Evolutionary conservation across 2,329 filamentous ascomycete genomes (phyloP), one percentile per base, ranked within the genome.

Genomic region (Colletotrichum tanaceti): DNA sequence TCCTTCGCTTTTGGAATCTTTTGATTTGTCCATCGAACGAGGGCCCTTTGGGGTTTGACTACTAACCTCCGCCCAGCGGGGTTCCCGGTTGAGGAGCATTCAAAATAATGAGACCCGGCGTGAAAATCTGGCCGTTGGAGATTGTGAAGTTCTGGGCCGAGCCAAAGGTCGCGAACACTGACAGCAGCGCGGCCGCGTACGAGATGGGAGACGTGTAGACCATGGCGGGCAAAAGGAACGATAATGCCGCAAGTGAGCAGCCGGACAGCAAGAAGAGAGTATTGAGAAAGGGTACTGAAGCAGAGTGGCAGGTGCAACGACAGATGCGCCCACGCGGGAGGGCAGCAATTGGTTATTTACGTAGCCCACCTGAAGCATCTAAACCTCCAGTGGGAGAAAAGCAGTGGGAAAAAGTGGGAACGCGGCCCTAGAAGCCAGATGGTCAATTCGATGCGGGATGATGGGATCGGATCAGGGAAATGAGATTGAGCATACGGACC

Each of bases 41-140:
- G 28, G 22, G 9, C 7, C 24, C 24, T 28, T 35, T 32, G 18
- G 20, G 35, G 47, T 22, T 2, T 47, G 58, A 60, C n/a, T 49
- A 81, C 85, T 74, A 77, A 88, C 88, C 84, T 77, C 89, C 89
- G 70, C 89, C 89, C 43, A 90, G 75, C 1, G 89, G 88, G 13
- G 89, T 90, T 58, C 85, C 84, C 5, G 89, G 89, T 70, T 91
- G 89, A 14, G 89, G 89, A 39, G 90, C 84, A 77, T 92, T 86
- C 43, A 92, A 80, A 64, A 92, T 86, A 28, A 85, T 89, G 63
- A 92, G 84, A 0, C 90, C 90, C 0, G 90, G 90, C 0, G 90
- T 93, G 73, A 86, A 91, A 62, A 93, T 86, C 73, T 92, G 89
- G 18, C 90, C 90, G 72, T 87, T 87, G 24, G 87, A 78, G 59